Conservation (phyloP, 768 basidiomycete genomes). For the Boletus sp. region DNA sequence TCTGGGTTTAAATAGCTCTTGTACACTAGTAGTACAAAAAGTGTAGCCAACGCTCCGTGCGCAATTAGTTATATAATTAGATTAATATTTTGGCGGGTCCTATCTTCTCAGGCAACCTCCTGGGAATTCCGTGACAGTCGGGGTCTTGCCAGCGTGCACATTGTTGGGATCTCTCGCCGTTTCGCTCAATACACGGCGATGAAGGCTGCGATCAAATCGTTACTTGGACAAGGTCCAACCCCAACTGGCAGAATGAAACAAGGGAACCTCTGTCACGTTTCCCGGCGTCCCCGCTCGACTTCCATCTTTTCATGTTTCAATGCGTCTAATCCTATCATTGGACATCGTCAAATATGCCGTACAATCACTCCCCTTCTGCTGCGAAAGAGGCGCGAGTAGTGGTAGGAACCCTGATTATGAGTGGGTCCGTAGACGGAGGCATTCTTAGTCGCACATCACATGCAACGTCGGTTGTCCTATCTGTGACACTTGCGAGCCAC, state of each 20-base stretch:
- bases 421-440: constrained; percentile 36
- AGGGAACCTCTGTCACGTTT: neutral
- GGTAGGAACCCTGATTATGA: constrained; percentile 26
- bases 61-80: too few relatives aligned
- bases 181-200: neutral
- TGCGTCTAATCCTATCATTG: neutral
- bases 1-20: too few relatives aligned
- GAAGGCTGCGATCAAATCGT: neutral
- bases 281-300: neutral
- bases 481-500: neutral
- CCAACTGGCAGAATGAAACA: neutral
- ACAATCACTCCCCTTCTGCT: too few relatives aligned
- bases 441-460: constrained; percentile 21
- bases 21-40: too few relatives aligned
- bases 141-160: too few relatives aligned
- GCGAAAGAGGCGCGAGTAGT: neutral
- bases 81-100: too few relatives aligned
- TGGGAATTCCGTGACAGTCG: too few relatives aligned
- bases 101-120: too few relatives aligned
- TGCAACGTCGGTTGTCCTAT: neutral
- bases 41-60: too few relatives aligned
- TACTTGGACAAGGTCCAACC: neutral
- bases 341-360: neutral
- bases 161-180: neutral
- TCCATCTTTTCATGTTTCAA: neutral